Conservation (phyloP, 768 basidiomycete genomes). For the Phanerodontia chrysosporium region DNA sequence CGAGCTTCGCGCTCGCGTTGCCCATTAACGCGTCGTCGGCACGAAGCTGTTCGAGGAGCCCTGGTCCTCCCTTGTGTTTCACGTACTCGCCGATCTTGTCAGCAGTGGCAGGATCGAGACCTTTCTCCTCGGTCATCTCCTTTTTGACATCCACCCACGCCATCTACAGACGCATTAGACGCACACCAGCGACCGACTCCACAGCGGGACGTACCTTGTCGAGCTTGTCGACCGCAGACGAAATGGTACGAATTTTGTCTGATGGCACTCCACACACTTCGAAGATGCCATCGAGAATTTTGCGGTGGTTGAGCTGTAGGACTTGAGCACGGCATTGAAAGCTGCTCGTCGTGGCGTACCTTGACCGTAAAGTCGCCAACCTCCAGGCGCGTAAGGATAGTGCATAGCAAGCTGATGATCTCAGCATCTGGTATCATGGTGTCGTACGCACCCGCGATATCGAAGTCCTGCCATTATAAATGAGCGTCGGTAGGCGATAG, state of each 20-base stretch:
- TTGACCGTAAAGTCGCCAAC: conserved; percentile 96
- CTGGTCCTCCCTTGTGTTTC: conserved; percentile 83
- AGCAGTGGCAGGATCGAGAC: conserved; percentile 71
- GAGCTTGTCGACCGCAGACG: conserved; percentile 95
- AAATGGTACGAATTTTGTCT: conserved; percentile 88
- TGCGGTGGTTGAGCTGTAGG: conserved; percentile 85
- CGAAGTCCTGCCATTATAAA: conserved; percentile 68
- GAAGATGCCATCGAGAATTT: conserved; percentile 95
- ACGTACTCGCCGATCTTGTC: conserved; percentile 98
- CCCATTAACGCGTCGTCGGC: conserved; percentile 59
- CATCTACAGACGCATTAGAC: conserved; percentile 40
- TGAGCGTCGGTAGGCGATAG: not conserved
- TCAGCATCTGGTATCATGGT: conserved; percentile 98
- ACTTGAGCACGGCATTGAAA: not conserved
- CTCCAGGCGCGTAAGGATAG: conserved; percentile 76
- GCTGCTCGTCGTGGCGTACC: conserved; percentile 34
- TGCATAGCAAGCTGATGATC: conserved; percentile 75
- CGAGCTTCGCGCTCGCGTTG: conserved; percentile 74
- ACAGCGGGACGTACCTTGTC: conserved; percentile 69
- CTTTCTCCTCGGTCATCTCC: conserved; percentile 97
- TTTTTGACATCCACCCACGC: conserved; percentile 91
- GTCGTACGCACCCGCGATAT: conserved; percentile 90
- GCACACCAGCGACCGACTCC: too few relatives aligned
- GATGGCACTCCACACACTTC: conserved; percentile 90
- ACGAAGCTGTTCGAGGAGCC: conserved; percentile 67